Base-by-base conservation (phyloP, 2,329 filamentous ascomycete species). In the Aspergillus tubingensis region DNA sequence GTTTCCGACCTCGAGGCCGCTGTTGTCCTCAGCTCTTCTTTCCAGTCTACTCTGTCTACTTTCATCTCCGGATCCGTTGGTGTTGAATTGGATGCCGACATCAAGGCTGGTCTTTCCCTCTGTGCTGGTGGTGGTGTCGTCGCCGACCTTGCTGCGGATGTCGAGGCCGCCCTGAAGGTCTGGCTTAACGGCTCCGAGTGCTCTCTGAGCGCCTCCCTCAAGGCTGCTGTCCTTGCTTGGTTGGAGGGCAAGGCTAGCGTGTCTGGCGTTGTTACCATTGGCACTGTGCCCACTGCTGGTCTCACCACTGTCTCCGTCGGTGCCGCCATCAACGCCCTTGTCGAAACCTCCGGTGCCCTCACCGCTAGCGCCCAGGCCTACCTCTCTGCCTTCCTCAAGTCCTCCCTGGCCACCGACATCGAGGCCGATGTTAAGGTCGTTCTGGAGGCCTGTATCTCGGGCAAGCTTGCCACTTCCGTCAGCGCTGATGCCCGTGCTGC, bases 121-220 rank as follows among this genome's bases (percentile, higher is more conserved):
- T 72, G 70, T 57, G 74, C 74, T 47, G 68, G 65, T 54, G 75
- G 75, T 54, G 74, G 74, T 70, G 54, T 74, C 11, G 59, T 70
- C 39, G 56, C 54, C 52, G 68, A 72, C 57, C 62, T 77, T 60
- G 57, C 67, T 32, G 66, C 67, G 17, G 74, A 76, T n/a, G 58
- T 77, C 58, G 68, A 72, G 65, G 65, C 69, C 49, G 60, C 70
- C 43, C 67, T 77, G 47, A 63, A 70, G 57, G 67, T 66, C 21
- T 77, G 69, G 70, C 56, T 77, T n/a, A 48, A 57, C 36, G 58
- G 68, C 54, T 44, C 59, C 11, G 62, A 69, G 30, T 75, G 73
- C 65, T 57, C 65, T 43, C 70, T 77, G 15, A 61, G 57, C 21
- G 67, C 63, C 50, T 52, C 61, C n/a, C 67, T 77, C 49, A 71